A percentile compares a stretch with the other conserved stretches of the same genome.
Evolutionary conservation across 2,329 filamentous ascomycete species (phyloP).

Genomic region (Arthroderma sp.): DNA sequence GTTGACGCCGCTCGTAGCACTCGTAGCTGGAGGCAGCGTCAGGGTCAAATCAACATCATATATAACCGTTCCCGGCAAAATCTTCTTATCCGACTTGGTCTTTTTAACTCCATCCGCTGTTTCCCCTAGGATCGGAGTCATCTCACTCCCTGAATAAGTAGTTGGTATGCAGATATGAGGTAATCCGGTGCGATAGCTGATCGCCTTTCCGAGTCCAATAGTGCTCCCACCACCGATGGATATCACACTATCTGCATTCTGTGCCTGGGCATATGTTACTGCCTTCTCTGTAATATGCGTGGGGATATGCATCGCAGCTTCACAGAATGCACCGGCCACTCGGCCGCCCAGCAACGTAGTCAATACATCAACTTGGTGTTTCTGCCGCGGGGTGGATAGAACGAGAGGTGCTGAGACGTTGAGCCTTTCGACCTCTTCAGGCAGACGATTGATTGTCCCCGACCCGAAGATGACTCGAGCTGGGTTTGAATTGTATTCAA

Average conservation of each 20-base stretch:
- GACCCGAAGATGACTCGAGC: constrained; percentile 44
- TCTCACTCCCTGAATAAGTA: constrained; percentile 49
- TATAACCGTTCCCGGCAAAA: constrained; percentile 47
- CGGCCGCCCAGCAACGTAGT: constrained; percentile 32
- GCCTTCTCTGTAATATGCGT: constrained; percentile 44
- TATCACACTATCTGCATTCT: constrained; percentile 41
- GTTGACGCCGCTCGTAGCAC: constrained; percentile 48
- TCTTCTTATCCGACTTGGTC: constrained; percentile 44
- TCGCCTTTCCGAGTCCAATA: constrained; percentile 48
- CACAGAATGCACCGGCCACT: constrained; percentile 39
- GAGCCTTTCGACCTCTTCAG: constrained; percentile 31
- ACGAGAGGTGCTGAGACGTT: constrained; percentile 39
- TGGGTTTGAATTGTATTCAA: constrained; percentile 44
- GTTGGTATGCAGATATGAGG: constrained; percentile 50
- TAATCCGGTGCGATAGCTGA: constrained; percentile 39
- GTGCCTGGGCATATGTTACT: constrained; percentile 31
- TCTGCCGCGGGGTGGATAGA: constrained; percentile 43
- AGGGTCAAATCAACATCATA: constrained; percentile 53
- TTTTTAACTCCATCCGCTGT: constrained; percentile 46
- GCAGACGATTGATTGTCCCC: constrained; percentile 39
- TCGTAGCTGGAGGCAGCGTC: constrained; percentile 41
- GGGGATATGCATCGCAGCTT: constrained; percentile 52
- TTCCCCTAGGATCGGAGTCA: constrained; percentile 53
- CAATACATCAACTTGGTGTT: constrained; percentile 34
- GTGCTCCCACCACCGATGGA: constrained; percentile 52